Evolutionary conservation across 129 eudicot genomes (phyloP), one percentile per base, ranked within the genome.

Genomic region (Oenanthe sinensis): DNA sequence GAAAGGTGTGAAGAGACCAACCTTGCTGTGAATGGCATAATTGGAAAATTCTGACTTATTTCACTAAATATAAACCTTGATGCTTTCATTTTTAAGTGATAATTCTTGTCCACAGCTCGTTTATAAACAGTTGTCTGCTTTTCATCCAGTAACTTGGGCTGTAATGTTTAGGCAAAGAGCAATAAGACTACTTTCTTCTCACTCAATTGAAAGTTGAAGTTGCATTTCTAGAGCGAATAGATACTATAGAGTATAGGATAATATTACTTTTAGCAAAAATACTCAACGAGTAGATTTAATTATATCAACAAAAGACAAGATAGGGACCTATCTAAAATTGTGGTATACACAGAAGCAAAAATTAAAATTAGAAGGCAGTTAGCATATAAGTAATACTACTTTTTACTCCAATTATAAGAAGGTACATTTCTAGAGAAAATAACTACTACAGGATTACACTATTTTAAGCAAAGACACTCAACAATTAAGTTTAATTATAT

Each of bases 11-110:
- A 15, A 33, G 10, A 2, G 37, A 80, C 87, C 26, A 7, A 93
- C 98, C 98, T 91, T 22, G 97, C 91, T 39, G 97, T 85, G 50
- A 93, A 93, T n/a, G 98, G 97, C 98, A 93, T 91, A 81, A 93
- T 91, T 4, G 96, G 98, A 80, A 91, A 91, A 39, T 91, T 93
- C 81, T 91, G 96, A 77, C 80, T 91, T 24, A 93, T 91, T 79
- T 93, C 97, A 70, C 96, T 93, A 42, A 93, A 91, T 19, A 93
- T 93, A 77, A 91, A 93, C 50, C 97, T 86, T 2, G 98, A 93
- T 13, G 98, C 93, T 81, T 91, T 93, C 98, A 93, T 93, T 89
- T 89, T 93, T 88, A 91, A 80, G 84, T 89, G 93, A 89, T 91
- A 91, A 80, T 85, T 93, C 85, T 87, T 88, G 82, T 93, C 98